Base-by-base conservation (phyloP, 768 basidiomycete genomes). In the Jaapia argillacea region DNA sequence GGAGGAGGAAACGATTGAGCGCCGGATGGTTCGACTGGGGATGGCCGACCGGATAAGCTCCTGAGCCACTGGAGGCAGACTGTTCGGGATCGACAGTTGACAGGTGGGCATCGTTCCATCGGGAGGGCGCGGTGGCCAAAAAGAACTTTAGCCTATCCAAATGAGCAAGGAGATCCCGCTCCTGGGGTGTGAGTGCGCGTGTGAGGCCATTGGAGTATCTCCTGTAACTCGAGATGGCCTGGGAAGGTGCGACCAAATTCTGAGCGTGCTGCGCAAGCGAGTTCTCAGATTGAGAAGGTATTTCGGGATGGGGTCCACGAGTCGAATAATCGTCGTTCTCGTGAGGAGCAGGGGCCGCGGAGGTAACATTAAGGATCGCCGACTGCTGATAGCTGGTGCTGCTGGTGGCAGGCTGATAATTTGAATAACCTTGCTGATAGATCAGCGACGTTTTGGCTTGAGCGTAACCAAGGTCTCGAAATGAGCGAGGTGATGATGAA, bases 121-220 rank as follows among this genome's bases (percentile, higher is more conserved):
- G 73, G 23, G 74, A 81, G 2, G 82, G 91, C 5, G 84, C 89
- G 7, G 86, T 88, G 13, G 85, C 84, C 36, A 92, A 77, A 64
- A 92, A 92, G 65, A 81, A 84, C 64, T 91, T 91, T 61, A 92
- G 83, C 18, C 78, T 63, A 52, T 92, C 86, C 18, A 92, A 73
- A 50, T 83, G 72, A n/a, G 75, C 74, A 33, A 90, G 67, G 21
- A 75, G 70, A 18, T 85, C 81, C 45, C 79, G 76, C 58, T 89
- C 85, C 40, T 72, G 64, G 1, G 71, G 56, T 4, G 71, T 76
- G 39, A 88, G 70, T 0, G 79, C 70, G n/a, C 82, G 65, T 16
- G 70, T 67, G 16, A 21, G 12, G 37, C 37, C 37, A 7, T 7
- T 12, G 10, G 37, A 12, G 21, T 21, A 7, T 21, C 7, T 21